Evolutionary conservation across 805 yeast species (phyloP), one percentile per base, ranked within the genome.

Genomic region (Candida caryicola): DNA sequence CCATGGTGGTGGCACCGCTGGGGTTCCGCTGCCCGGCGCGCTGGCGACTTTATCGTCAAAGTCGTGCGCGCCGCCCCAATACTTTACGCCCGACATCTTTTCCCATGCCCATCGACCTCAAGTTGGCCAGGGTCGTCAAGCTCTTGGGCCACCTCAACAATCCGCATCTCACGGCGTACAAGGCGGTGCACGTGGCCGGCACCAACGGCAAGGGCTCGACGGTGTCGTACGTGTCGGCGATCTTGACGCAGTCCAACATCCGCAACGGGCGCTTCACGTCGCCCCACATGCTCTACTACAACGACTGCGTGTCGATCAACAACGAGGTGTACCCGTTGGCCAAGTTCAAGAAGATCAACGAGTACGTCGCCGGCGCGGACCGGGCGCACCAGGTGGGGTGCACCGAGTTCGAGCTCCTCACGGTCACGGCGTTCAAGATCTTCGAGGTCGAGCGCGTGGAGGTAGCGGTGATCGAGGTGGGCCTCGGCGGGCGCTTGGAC

Each of bases 141-240:
- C 57, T 69, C 17, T 58, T 69, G 6, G 46, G 46, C 17, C 52
- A 53, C 26, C 63, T 89, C 15, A 88, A 87, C 0, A 76, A 79
- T 49, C 97, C 96, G 0, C 93, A 87, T 28, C 50, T 58, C 8
- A 44, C 56, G 12, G 49, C 64, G 4, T 78, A 79, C 52, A 76
- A 77, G 44, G 80, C 88, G 0, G 66, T 93, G n/a, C 99, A 93
- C 55, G 74, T 93, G 3, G 96, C 96, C 0, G 99, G 99, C 0
- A 91, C 99, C 6, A 91, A 91, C 55, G 99, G 99, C 0, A 91
- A 91, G 55, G 99, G 99, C 0, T 89, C 97, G 0, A 85, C 90
- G 0, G 80, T 95, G 41, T 81, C 96, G 0, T 90, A 89, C 55
- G 41, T 93, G 6, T 72, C 88, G 3, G 78, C 88, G 13, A 69